Evolutionary conservation across 129 eudicot species (phyloP).

Genomic region (Pittosporum tobira): DNA sequence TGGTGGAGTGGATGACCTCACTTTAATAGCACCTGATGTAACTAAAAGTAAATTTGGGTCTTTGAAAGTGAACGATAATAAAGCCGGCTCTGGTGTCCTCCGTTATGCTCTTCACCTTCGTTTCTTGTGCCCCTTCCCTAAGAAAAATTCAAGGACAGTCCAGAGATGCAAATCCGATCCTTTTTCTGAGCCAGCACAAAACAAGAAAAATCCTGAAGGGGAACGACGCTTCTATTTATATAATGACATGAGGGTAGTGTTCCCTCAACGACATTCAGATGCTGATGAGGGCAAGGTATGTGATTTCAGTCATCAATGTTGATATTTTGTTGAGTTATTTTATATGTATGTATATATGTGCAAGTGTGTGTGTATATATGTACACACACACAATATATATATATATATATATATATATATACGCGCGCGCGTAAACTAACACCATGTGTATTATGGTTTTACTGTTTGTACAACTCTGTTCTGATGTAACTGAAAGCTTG

Average conservation of each 20-base stretch:
- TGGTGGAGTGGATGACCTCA: constrained; percentile 5
- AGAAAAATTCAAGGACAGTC: constrained; percentile 35
- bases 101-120: constrained; percentile 96
- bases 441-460: too few relatives aligned
- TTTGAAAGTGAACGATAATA: constrained; percentile 53
- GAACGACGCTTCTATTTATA: constrained; percentile 84
- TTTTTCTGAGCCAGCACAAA: constrained; percentile 36
- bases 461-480: not conserved
- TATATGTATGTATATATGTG: too few relatives aligned
- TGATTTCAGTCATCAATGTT: not conserved
- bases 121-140: constrained; percentile 59
- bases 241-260: constrained; percentile 91
- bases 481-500: not conserved
- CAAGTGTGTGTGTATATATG: too few relatives aligned
- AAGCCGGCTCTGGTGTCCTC: constrained; percentile 55
- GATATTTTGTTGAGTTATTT: too few relatives aligned
- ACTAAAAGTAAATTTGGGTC: constrained; percentile 26
- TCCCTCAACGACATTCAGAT: constrained; percentile 99
- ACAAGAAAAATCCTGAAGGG: constrained; percentile 23
- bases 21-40: constrained; percentile 3
- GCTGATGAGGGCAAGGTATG: constrained; percentile 99
- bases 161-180: constrained; percentile 58
- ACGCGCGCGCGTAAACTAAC: too few relatives aligned
- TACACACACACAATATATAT: too few relatives aligned
- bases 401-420: too few relatives aligned